Evolutionary conservation across 139 green algal genomes (phyloP).

Genomic region (Chlamydomonas sp.): DNA sequence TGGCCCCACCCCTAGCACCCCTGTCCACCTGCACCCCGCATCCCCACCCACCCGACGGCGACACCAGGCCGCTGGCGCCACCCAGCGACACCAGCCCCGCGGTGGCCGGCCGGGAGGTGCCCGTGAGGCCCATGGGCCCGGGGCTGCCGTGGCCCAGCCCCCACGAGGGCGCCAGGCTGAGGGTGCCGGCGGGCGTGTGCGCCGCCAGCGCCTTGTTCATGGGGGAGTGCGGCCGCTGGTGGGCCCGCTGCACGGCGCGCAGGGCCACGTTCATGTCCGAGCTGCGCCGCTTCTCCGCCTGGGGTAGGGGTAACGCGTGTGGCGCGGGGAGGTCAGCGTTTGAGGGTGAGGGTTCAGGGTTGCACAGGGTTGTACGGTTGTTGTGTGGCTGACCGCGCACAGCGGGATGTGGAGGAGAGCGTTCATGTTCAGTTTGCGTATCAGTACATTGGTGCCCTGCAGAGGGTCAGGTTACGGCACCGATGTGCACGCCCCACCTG

Average conservation of each 20-base stretch:
- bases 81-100: slow-evolving; percentile 4
- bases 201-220: slow-evolving; percentile 31
- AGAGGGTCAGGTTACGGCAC: neutral
- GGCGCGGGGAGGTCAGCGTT: too few species aligned
- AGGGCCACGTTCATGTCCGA: slow-evolving; percentile 49
- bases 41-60: neutral
- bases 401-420: too few species aligned
- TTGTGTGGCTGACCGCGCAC: too few species aligned
- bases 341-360: neutral
- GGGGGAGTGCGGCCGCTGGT: slow-evolving; percentile 24
- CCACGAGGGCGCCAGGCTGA: slow-evolving; percentile 19
- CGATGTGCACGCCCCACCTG: slow-evolving; percentile 12
- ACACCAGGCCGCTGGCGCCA: neutral
- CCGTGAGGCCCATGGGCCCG: neutral
- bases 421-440: neutral
- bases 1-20: too few species aligned
- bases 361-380: too few species aligned
- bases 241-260: slow-evolving; percentile 41
- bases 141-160: slow-evolving; percentile 1
- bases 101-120: slow-evolving; percentile 25
- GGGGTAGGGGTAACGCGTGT: slow-evolving; percentile 18
- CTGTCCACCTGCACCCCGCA: neutral
- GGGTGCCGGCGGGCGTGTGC: slow-evolving; percentile 19
- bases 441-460: neutral
- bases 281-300: slow-evolving; percentile 49